Evolutionary conservation across 2,329 filamentous ascomycete genomes (phyloP), one percentile per base, ranked within the genome.

Genomic region (Gremmenia infestans): DNA sequence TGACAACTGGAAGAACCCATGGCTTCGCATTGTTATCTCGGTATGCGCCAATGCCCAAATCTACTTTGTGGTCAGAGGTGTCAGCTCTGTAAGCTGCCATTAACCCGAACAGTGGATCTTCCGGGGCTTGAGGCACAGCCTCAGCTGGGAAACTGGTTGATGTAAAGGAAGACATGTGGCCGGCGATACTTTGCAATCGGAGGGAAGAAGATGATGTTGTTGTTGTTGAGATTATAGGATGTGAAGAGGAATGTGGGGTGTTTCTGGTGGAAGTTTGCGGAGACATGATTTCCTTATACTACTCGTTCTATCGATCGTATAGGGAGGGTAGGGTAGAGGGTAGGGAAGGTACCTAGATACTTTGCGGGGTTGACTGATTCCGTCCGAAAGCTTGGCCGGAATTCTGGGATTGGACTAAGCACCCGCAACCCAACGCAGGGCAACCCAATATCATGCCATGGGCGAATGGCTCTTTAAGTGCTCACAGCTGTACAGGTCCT

Each of bases 1-100:
- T 95, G 60, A 97, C 93, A 2, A 97, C 93, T 19, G 94, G 93
- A 61, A 99, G 76, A 60, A 99, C 86, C 94, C 94, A 99, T 3
- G 94, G 94, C 78, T 97, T 97, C 59, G 91, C 93, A 71, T 92
- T 88, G 76, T 97, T 81, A 70, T 96, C 94, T 71, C 94, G 83
- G 76, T 99, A 99, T 57, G 94, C 94, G 66, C 94, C 94, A 76
- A 97, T 85, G 56, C 83, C 83, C 74, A 99, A 76, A 75, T 99
- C 94, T 63, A 99, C 88, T 78, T 99, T 99, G 73, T 89, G 84
- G 56, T 80, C 74, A 72, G 78, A 80, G 59, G 82, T 76, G 70
- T 99, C 94, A 60, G 88, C 88, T 69, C 85, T 85, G 79, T 87
- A 99, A 59, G 90, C 91, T 61, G 88, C 84, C 82, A 93, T 91